Evolutionary conservation across 2,329 filamentous ascomycete genomes (phyloP), one percentile per base, ranked within the genome.

Genomic region (Colletotrichum orbiculare): DNA sequence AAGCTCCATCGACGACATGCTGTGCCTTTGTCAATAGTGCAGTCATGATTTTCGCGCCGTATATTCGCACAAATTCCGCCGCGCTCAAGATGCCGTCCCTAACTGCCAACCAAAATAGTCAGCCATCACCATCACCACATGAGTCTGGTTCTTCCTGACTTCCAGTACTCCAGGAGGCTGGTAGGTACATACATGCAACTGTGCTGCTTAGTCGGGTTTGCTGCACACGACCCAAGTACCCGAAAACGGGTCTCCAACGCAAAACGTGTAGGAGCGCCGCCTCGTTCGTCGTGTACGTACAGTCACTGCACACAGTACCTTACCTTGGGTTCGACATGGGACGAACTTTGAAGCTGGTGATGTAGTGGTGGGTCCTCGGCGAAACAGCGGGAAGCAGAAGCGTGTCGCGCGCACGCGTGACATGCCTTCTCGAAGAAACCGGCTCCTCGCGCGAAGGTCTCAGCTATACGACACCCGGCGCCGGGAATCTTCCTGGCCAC

Each of bases 241-340:
- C 35, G n/a, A 8, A 17, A 15, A 39, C 15, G n/a, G n/a, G 15
- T 41, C 49, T n/a, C 9, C 37, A 13, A n/a, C 45, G 39, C 39
- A n/a, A 54, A 54, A 35, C 52, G 8, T 45, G 41, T 43, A 12
- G 15, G 43, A 43, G 17, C 39, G 38, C 17, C 38, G n/a, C 39
- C 13, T 43, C 12, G 7, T 35, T 54, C 52, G 38, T 43, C 52
- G 25, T 25, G 25, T 25, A 25, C 25, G 25, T 25, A 25, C 25
- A 25, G 4, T 25, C 25, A 25, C 25, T 25, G 25, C 25, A 25
- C 25, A 25, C 25, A 25, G 25, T 25, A 25, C 25, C 25, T 45
- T 17, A 54, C 35, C 25, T 45, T 13, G 11, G 52, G 9, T 43
- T 54, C 35, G 39, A 54, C 38, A 54, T 54, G 35, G 50, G 38